Percentiles rank a stretch among this genome's conserved stretches.
Conservation (phyloP, 169 alveolate species). For the Perkinsus chesapeaki region DNA sequence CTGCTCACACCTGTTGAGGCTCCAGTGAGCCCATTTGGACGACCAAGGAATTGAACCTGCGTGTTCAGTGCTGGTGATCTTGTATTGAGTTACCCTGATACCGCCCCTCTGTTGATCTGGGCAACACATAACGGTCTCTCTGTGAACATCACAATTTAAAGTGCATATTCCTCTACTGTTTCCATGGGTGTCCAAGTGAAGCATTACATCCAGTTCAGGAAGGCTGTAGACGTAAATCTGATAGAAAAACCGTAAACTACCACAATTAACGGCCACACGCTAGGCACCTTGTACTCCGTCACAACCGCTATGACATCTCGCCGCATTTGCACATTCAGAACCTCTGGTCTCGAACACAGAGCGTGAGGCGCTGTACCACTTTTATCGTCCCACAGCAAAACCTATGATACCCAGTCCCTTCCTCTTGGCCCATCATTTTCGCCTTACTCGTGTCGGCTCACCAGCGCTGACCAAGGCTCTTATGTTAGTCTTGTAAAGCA, state of each 20-base stretch:
- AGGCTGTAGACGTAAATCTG: constrained; percentile 1
- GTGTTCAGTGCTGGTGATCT: background rate
- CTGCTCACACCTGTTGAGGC: background rate
- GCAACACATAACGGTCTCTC: background rate
- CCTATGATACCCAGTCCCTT: background rate
- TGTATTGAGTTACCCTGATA: background rate
- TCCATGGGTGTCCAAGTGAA: background rate
- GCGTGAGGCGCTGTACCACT: background rate
- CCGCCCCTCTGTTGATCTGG: background rate
- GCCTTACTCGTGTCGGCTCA: background rate
- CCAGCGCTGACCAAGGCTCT: background rate
- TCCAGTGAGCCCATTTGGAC: background rate
- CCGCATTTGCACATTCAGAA: background rate
- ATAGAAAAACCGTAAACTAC: background rate
- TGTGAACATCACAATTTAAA: background rate
- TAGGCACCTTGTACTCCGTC: background rate
- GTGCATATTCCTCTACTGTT: background rate
- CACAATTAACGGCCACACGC: background rate
- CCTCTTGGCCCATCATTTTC: background rate
- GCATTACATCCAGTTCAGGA: background rate
- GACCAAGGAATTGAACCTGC: background rate
- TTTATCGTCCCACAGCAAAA: background rate
- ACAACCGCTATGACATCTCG: background rate
- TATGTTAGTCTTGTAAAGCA: background rate
- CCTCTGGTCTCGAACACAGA: background rate